Evolutionary conservation across 371 early-diverging fungal species (phyloP), one percentile per base, ranked within the genome.

Genomic region (Mucor racemosus): DNA sequence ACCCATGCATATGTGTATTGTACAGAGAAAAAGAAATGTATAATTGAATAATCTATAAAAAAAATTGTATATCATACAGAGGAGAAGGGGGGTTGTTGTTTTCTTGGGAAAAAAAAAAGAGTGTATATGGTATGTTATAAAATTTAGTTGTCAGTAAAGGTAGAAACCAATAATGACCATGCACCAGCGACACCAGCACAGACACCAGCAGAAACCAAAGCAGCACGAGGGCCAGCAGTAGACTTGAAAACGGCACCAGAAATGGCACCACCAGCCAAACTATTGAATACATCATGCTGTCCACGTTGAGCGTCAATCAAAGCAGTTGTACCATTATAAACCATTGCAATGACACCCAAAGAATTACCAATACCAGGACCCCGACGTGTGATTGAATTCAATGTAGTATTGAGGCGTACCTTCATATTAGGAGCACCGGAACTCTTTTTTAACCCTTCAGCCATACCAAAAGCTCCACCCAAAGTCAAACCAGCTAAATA

Each of bases 281-380:
- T 87, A 73, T 86, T 91, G 65, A 88, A 80, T 33, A 84, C 75
- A 69, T 93, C 92, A 42, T 89, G 87, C 15, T 69, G 69, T 48
- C 92, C 92, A 62, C 91, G 81, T 35, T 81, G 71, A 59, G 73
- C 75, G 67, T 89, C 88, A 62, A 94, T 88, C 60, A 81, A 68
- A n/a, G 90, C 84, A 66, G 89, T 91, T 55, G 89, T 79, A 58
- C 86, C 86, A 67, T 91, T 94, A 78, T 94, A 94, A 71, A 91
- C 79, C 91, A 94, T 86, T 11, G 91, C 94, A 74, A 91, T 68
- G 19, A 95, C 87, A 74, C 94, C 95, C 13, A 90, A 80, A 31
- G 94, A 90, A 81, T 95, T 95, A 66, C 90, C 95, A 56, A 94
- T 75, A 68, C 92, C 94, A 26, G 95, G 95, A 14, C 95, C 95